Evolutionary conservation across 2,329 filamentous ascomycete genomes (phyloP), one percentile per base, ranked within the genome.

Genomic region (Fusarium transvaalense): DNA sequence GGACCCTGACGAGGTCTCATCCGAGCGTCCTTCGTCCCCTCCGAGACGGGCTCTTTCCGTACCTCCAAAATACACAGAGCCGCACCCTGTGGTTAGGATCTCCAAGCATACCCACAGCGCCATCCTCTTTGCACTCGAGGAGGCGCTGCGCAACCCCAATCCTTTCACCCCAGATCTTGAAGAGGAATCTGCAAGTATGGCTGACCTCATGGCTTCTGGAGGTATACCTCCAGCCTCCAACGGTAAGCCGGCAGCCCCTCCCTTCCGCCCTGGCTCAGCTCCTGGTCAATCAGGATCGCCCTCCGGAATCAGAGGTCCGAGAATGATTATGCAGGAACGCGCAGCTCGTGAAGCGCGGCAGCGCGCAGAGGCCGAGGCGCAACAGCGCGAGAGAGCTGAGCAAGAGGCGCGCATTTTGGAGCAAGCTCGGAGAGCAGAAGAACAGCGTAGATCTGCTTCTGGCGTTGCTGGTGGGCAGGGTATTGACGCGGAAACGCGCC

Each of bases 141-240:
- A 97, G 82, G 93, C 93, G 37, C 86, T 98, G 71, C 91, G 94
- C 71, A 88, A 91, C 46, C 94, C 95, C 3, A 87, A 93, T 71
- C 84, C 89, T 48, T 97, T 98, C 80, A 97, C 94, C 10, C 86
- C 92, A 25, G 94, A 97, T 79, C 82, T 90, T 72, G 86, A 90
- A 64, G 96, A 99, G 84, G 92, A 97, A 83, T 91, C 92, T 86
- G 92, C 94, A 72, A 88, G 89, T 75, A 98, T 99, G 94, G 92
- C 94, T 73, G 94, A 97, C 78, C 85, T 97, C 73, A 79, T 84
- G 66, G 78, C 78, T 62, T 85, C 88, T 76, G 87, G 88, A 76
- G 83, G 84, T 74, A 82, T 84, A 68, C 83, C 85, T 73, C 80
- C 82, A 71, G 79, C 82, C 68, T 83, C 86, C 69, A 86, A 87